phyloP scores from a whole-genome alignment of 495 filamentous ascomycete species.

The Tirmania nivea region DNA sequence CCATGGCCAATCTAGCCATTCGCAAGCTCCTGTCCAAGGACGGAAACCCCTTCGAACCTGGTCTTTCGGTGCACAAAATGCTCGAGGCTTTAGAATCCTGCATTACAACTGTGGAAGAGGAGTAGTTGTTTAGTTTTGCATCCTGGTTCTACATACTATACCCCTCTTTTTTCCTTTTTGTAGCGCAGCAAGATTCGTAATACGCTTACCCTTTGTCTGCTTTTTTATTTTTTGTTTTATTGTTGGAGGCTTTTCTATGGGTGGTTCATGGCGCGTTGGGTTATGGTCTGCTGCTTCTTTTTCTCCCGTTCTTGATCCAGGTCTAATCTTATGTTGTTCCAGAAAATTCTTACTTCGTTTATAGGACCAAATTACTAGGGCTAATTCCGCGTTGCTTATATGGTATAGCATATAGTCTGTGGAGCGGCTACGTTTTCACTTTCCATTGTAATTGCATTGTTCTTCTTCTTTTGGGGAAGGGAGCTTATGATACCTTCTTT shows the following conservation, averaged over 20 bases:
- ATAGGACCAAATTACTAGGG: neutral
- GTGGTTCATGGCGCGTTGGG: neutral
- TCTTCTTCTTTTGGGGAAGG: too few species aligned
- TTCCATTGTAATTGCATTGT: too few species aligned
- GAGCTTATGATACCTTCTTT: neutral
- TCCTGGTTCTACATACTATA: neutral
- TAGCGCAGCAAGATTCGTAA: neutral
- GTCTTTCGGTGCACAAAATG: neutral
- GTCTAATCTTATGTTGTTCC: neutral
- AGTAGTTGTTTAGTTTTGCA: neutral
- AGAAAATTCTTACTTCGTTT: neutral
- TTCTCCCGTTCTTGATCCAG: too few species aligned
- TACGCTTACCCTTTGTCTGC: neutral
- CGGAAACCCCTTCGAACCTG: neutral
- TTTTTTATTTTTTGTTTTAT: neutral
- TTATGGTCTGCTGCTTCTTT: neutral
- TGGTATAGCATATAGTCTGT: too few species aligned
- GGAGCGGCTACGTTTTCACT: too few species aligned
- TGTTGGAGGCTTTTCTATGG: neutral
- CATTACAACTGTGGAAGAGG: neutral
- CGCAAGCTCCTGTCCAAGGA: conserved; percentile 8
- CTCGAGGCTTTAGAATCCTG: neutral
- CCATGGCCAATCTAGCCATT: conserved; percentile 14
- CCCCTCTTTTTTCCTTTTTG: neutral
- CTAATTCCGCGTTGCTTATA: too few species aligned